Conservation (phyloP, 352 stramenopile genomes). For the Labyrinthula sp. region DNA sequence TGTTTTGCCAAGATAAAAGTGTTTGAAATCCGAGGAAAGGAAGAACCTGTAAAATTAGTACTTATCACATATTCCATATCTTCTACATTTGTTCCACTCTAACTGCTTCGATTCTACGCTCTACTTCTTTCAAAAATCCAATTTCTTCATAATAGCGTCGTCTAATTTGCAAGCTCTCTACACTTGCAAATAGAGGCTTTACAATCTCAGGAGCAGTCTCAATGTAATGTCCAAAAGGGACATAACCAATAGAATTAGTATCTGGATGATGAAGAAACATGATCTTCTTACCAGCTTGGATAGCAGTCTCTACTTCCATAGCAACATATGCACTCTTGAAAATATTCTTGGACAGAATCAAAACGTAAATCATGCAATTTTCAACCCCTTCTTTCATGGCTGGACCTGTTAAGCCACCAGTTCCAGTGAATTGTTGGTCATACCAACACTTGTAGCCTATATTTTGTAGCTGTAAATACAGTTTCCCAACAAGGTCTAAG, state of each 20-base stretch:
- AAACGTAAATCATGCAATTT: constrained; percentile 2
- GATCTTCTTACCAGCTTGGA: constrained; percentile 4
- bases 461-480: constrained; percentile 5
- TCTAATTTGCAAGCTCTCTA: no score
- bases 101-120: no score
- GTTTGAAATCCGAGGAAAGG: no score
- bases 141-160: no score
- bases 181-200: no score
- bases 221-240: constrained; percentile 13
- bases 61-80: no score
- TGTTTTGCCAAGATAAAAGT: no score
- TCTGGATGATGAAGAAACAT: constrained; percentile 18
- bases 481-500: constrained; percentile 1
- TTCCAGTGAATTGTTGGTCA: no score
- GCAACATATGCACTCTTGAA: constrained; percentile 13
- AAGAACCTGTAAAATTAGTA: no score
- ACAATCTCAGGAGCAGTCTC: constrained; percentile 7
- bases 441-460: constrained; percentile 8
- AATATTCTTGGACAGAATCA: constrained; percentile 23
- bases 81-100: no score
- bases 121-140: no score
- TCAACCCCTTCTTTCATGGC: constrained; percentile 18
- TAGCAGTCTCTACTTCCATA: constrained; percentile 20
- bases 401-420: constrained; percentile 13
- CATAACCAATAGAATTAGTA: constrained; percentile 2